These are phyloP conservation scores for Calocybe gambosa DNA, from an alignment of 1,284 basidiomycete species.

Conservation along the genomic window DNA sequence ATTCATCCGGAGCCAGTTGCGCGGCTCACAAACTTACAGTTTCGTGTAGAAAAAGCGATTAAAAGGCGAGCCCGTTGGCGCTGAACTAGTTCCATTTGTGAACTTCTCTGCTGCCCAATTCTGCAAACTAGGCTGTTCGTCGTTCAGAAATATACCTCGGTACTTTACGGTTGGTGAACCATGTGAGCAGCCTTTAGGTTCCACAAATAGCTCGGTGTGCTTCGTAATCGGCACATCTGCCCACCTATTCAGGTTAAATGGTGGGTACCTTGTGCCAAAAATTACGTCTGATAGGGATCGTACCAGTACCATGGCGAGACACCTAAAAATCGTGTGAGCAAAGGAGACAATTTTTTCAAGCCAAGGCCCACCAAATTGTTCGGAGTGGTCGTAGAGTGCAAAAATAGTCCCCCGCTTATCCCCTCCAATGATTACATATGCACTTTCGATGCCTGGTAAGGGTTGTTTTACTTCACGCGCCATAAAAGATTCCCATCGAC, in stretches of 20 bases:
- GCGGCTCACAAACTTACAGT: conserved; percentile 30
- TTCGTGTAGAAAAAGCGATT: conserved; percentile 62
- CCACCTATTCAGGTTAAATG: conserved; percentile 39
- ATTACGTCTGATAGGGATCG: conserved; percentile 12
- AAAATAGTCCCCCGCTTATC: conserved; percentile 67
- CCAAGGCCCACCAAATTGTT: conserved; percentile 53
- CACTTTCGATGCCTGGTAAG: conserved; percentile 49
- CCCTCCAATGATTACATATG: conserved; percentile 61
- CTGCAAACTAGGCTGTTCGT: conserved; percentile 58
- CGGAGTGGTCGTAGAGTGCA: conserved; percentile 64
- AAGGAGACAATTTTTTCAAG: background rate
- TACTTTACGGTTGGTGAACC: conserved; percentile 67
- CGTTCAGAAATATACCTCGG: conserved; percentile 63
- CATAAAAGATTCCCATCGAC: conserved; percentile 61
- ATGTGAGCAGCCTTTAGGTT: conserved; percentile 51
- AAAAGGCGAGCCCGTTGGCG: conserved; percentile 48
- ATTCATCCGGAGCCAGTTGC: background rate
- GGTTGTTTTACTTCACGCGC: conserved; percentile 48
- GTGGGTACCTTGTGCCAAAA: conserved; percentile 2
- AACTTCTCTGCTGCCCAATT: conserved; percentile 63
- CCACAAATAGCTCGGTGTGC: conserved; percentile 44
- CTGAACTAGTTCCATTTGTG: conserved; percentile 54
- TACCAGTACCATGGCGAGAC: conserved; percentile 65
- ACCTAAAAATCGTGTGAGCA: conserved; percentile 26
- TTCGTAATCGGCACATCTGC: conserved; percentile 58